These are phyloP conservation scores for Aspergillus puulaauensis DNA, from an alignment of 2,329 filamentous ascomycete genomes.

Conservation along the genomic window DNA sequence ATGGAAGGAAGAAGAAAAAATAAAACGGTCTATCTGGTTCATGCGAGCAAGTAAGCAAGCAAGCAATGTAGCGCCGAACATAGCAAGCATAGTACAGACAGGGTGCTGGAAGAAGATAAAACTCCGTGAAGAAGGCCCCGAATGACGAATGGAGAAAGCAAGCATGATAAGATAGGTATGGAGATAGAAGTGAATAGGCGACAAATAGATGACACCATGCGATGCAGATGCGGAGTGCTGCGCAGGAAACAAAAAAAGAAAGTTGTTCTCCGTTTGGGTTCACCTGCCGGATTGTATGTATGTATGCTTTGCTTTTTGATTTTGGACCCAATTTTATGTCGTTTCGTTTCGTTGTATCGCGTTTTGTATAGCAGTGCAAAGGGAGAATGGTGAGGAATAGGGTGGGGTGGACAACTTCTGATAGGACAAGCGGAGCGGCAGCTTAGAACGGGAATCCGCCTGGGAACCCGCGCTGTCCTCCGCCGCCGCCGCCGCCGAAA, in stretches of 20 bases:
- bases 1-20: neutral
- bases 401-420: neutral
- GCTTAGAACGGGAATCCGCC: conserved; percentile 60
- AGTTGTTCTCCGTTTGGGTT: neutral
- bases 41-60: neutral
- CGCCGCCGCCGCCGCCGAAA: conserved; percentile 35
- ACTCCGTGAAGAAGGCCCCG: neutral
- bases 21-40: conserved; percentile 6
- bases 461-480: conserved; percentile 45
- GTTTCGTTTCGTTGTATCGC: neutral
- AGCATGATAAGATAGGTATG: neutral
- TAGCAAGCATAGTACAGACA: conserved; percentile 6
- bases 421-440: neutral
- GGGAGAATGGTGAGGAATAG: neutral
- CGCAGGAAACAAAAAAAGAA: neutral
- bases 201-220: neutral
- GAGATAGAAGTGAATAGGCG: neutral
- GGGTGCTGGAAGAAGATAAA: neutral
- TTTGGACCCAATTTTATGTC: neutral
- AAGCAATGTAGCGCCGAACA: conserved; percentile 2
- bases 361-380: neutral
- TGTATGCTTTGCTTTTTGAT: conserved; percentile 1
- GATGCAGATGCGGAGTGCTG: conserved; percentile 2
- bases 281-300: neutral
- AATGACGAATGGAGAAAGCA: neutral